Percentiles rank a stretch among this genome's conserved stretches.
phyloP scores from a whole-genome alignment of 2,329 filamentous ascomycete genomes.

The Colletotrichum sp. region DNA sequence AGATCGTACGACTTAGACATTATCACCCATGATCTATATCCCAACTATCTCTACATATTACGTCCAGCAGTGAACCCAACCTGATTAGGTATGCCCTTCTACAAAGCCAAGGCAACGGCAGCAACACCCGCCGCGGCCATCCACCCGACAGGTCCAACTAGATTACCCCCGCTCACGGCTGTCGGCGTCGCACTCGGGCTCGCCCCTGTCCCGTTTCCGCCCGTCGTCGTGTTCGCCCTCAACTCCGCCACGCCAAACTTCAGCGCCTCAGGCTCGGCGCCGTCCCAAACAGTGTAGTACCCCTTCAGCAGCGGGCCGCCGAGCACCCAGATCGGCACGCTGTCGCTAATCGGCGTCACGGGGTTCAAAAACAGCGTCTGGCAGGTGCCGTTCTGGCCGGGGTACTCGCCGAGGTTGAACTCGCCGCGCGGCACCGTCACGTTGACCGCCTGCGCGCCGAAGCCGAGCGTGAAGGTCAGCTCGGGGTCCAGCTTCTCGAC shows the following conservation, averaged over 20 bases:
- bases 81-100: not conserved
- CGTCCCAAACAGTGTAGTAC: not conserved
- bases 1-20: not conserved
- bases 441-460: slow-evolving; percentile 24
- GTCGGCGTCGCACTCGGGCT: not conserved
- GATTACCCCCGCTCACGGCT: not conserved
- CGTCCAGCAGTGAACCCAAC: not conserved
- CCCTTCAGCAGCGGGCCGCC: not conserved
- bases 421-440: slow-evolving; percentile 30
- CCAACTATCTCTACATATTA: not conserved
- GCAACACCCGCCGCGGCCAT: not conserved
- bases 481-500: slow-evolving; percentile 30
- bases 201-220: not conserved
- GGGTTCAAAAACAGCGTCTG: not conserved
- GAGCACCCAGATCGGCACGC: not conserved
- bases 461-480: slow-evolving; percentile 34
- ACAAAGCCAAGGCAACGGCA: not conserved
- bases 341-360: not conserved
- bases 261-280: not conserved
- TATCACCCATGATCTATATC: not conserved
- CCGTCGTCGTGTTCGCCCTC: not conserved
- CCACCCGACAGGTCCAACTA: not conserved
- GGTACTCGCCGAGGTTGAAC: slow-evolving; percentile 37
- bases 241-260: not conserved
- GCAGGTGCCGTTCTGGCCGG: not conserved